A percentile compares a stretch with the other conserved stretches of the same genome.
phyloP scores from a whole-genome alignment of 371 early-diverging fungal species.

The Rhizopus stolonifer region DNA sequence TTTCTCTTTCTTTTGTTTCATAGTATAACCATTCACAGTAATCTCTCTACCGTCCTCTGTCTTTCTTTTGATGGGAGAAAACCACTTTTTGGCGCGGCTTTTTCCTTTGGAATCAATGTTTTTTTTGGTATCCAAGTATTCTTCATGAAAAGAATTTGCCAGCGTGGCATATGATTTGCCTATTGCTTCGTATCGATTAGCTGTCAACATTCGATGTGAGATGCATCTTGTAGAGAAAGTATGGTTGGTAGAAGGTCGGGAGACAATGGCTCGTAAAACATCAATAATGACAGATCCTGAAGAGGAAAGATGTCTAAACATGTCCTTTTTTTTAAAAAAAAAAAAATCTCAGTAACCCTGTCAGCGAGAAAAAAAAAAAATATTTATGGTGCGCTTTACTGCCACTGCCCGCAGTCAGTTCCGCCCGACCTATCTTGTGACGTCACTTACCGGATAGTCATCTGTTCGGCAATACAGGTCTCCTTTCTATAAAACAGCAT shows the following conservation, averaged over 20 bases:
- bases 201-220: neutral
- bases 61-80: neutral
- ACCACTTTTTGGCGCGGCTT: neutral
- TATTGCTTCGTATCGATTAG: neutral
- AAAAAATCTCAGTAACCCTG: neutral
- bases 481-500: neutral
- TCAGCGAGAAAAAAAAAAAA: too few relatives aligned
- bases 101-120: neutral
- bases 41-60: neutral
- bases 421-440: too few relatives aligned
- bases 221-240: neutral
- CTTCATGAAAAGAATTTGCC: neutral
- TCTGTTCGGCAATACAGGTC: neutral
- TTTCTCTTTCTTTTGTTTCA: slow-evolving; percentile 19
- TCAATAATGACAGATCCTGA: slow-evolving; percentile 15
- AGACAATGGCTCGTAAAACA: slow-evolving; percentile 20
- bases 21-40: slow-evolving; percentile 5
- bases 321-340: neutral
- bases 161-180: neutral
- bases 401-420: too few relatives aligned
- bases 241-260: slow-evolving; percentile 7
- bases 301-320: slow-evolving; percentile 5
- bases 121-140: neutral
- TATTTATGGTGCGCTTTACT: neutral
- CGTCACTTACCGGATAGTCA: too few relatives aligned